Evolutionary conservation across 2,329 filamentous ascomycete species (phyloP).

Genomic region (Colletotrichum sp.): DNA sequence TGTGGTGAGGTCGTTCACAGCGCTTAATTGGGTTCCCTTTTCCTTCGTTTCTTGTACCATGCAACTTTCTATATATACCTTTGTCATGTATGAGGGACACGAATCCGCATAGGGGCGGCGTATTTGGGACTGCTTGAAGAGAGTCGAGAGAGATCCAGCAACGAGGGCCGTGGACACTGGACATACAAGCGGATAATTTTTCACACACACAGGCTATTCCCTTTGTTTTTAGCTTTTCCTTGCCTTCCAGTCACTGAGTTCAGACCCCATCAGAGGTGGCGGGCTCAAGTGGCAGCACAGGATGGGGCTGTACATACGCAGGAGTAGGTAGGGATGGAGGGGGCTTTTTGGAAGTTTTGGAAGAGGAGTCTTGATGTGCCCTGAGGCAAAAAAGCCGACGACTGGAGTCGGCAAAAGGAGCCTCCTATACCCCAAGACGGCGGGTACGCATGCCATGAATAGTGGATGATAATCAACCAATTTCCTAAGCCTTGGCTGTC

Average conservation of each 20-base stretch:
- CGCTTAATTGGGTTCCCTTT: not conserved
- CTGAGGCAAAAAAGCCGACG: slow-evolving; percentile 10
- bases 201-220: slow-evolving; percentile 9
- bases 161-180: slow-evolving; percentile 2
- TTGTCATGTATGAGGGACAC: slow-evolving; percentile 24
- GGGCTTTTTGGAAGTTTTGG: not conserved
- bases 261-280: not conserved
- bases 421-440: not conserved
- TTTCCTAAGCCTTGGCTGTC: not conserved
- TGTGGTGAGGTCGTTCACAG: not conserved
- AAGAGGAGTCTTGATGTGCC: slow-evolving; percentile 7
- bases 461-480: slow-evolving; percentile 18
- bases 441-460: not conserved
- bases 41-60: slow-evolving; percentile 21
- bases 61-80: slow-evolving; percentile 21
- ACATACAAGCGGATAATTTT: slow-evolving; percentile 21
- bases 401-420: slow-evolving; percentile 10
- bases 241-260: not conserved
- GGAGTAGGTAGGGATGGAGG: not conserved
- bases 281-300: not conserved
- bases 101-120: slow-evolving; percentile 21
- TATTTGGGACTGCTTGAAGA: slow-evolving; percentile 20
- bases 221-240: slow-evolving; percentile 8
- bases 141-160: not conserved
- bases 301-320: not conserved